A percentile compares a stretch with the other conserved stretches of the same genome.
Conservation (phyloP, 139 green algal species). For the Parachlorella kessleri region DNA sequence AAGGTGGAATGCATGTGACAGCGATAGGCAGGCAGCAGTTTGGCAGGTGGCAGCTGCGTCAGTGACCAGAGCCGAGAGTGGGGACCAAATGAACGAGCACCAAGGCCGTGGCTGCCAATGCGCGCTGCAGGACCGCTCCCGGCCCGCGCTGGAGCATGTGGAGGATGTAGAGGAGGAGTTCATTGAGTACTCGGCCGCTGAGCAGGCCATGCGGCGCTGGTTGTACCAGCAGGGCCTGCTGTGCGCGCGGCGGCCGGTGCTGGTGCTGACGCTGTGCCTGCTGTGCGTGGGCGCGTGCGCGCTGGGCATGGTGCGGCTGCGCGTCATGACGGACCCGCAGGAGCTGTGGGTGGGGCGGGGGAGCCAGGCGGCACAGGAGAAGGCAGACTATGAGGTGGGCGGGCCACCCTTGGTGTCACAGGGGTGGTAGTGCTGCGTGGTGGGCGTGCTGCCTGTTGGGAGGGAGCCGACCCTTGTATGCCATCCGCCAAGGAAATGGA, state of each 20-base stretch:
- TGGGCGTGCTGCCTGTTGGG: too few relatives aligned
- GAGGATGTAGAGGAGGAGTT: not conserved
- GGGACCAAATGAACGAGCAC: too few relatives aligned
- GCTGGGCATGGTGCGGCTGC: slow-evolving; percentile 59
- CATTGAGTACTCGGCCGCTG: slow-evolving; percentile 28
- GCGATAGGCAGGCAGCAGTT: too few relatives aligned
- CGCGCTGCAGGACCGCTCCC: too few relatives aligned
- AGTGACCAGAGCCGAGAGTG: too few relatives aligned
- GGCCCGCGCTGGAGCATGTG: not conserved
- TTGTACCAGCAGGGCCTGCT: slow-evolving; percentile 48
- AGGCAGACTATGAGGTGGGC: slow-evolving; percentile 72
- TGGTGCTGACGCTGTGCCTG: slow-evolving; percentile 36
- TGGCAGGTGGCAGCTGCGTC: too few relatives aligned
- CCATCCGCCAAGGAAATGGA: too few relatives aligned
- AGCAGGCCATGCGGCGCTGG: slow-evolving; percentile 40
- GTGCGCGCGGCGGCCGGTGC: slow-evolving; percentile 41
- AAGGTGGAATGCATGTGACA: too few relatives aligned
- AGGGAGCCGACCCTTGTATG: too few relatives aligned
- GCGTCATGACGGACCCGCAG: slow-evolving; percentile 62
- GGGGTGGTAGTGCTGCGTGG: not conserved
- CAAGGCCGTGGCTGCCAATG: too few relatives aligned
- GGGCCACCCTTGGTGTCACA: not conserved
- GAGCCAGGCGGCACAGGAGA: slow-evolving; percentile 67
- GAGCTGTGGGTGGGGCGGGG: slow-evolving; percentile 77
- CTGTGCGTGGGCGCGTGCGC: slow-evolving; percentile 48